A percentile compares a stretch with the other conserved stretches of the same genome.
Conservation (phyloP, 768 basidiomycete species). For the Cubamyces sp. region DNA sequence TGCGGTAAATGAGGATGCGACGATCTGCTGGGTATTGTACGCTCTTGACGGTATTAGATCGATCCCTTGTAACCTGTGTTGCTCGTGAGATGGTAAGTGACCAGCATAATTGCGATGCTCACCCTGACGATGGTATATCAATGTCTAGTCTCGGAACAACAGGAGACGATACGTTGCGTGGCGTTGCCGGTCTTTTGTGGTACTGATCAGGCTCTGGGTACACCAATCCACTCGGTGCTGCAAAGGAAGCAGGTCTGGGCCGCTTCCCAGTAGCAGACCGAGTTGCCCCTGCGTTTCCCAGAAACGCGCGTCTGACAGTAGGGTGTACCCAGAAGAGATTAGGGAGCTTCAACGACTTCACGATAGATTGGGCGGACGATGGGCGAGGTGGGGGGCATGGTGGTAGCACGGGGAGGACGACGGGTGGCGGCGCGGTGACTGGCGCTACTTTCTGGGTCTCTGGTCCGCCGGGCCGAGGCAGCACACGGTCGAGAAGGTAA, state of each 20-base stretch:
- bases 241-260: conserved; percentile 12
- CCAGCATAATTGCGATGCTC: neutral
- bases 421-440: neutral
- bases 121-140: neutral
- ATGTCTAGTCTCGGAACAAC: neutral
- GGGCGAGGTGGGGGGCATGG: neutral
- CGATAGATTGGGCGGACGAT: conserved; percentile 3
- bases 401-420: neutral
- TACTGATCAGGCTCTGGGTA: neutral
- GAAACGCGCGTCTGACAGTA: conserved; percentile 17
- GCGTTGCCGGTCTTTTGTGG: neutral
- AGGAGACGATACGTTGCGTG: conserved; percentile 8
- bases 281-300: neutral
- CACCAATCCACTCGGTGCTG: neutral
- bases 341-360: conserved; percentile 16
- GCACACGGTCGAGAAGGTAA: conserved; percentile 38
- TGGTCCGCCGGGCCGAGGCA: neutral
- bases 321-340: conserved; percentile 25
- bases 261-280: conserved; percentile 11
- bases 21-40: neutral
- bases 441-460: neutral
- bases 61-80: neutral
- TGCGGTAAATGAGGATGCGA: neutral
- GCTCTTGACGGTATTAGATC: neutral
- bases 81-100: neutral